Evolutionary conservation across 1,139 yeast genomes (phyloP).

Genomic region (Diutina rugosa): DNA sequence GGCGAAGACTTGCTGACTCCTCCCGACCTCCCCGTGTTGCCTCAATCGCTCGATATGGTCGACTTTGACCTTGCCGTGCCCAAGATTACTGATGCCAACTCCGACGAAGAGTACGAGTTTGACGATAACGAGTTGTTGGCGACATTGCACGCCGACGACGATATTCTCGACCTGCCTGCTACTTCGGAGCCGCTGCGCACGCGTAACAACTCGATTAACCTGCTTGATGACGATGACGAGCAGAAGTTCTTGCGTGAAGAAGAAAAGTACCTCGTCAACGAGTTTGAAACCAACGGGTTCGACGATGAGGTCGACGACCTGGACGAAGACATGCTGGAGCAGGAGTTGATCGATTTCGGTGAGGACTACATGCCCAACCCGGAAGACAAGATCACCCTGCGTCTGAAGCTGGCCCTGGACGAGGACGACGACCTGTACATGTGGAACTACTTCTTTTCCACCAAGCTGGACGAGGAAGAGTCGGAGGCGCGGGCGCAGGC

Average conservation of each 20-base stretch:
- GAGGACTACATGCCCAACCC: slow-evolving; percentile 9
- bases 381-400: slow-evolving; percentile 2
- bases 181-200: background rate
- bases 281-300: slow-evolving; percentile 34
- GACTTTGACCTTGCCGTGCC: slow-evolving; percentile 27
- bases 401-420: background rate
- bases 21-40: background rate
- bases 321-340: slow-evolving; percentile 18
- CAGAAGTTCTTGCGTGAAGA: slow-evolving; percentile 33
- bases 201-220: background rate
- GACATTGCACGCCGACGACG: slow-evolving; percentile 53
- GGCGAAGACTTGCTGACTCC: slow-evolving; percentile 2
- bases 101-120: slow-evolving; percentile 57
- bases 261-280: slow-evolving; percentile 33
- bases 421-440: slow-evolving; percentile 32
- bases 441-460: slow-evolving; percentile 43
- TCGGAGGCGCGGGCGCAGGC: background rate
- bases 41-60: slow-evolving; percentile 8
- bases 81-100: slow-evolving; percentile 36
- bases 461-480: slow-evolving; percentile 22
- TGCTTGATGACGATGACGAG: slow-evolving; percentile 33
- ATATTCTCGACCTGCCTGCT: slow-evolving; percentile 24
- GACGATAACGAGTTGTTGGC: slow-evolving; percentile 63
- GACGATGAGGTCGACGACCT: slow-evolving; percentile 20
- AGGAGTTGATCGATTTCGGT: slow-evolving; percentile 14